phyloP scores from a whole-genome alignment of 768 basidiomycete genomes.

The Collybia sp. region DNA sequence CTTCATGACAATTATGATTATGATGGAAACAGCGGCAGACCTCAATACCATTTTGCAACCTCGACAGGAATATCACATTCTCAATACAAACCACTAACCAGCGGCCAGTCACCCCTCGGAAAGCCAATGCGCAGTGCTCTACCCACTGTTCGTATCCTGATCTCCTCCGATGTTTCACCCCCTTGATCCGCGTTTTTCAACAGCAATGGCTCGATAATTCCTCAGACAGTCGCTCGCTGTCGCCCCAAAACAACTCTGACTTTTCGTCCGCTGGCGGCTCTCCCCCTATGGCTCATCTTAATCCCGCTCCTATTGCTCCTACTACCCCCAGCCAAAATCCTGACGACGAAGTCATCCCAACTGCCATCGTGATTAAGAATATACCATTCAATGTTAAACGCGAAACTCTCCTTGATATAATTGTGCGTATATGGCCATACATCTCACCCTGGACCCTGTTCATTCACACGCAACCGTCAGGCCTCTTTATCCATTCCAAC shows the following conservation, averaged over 20 bases:
- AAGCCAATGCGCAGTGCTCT: slow-evolving; percentile 65
- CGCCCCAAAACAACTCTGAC: slow-evolving; percentile 84
- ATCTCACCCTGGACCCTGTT: slow-evolving; percentile 8
- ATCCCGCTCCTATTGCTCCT: slow-evolving; percentile 40
- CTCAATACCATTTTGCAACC: slow-evolving; percentile 69
- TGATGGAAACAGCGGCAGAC: slow-evolving; percentile 54
- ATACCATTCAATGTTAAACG: slow-evolving; percentile 99
- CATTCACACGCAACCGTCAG: slow-evolving; percentile 31
- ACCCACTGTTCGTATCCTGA: slow-evolving; percentile 53
- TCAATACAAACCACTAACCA: slow-evolving; percentile 53
- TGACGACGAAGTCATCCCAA: slow-evolving; percentile 95
- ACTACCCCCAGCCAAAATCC: slow-evolving; percentile 44
- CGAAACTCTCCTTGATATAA: slow-evolving; percentile 94
- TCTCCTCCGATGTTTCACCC: slow-evolving; percentile 12
- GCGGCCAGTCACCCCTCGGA: slow-evolving; percentile 68
- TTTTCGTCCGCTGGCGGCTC: slow-evolving; percentile 86
- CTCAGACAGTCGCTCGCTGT: slow-evolving; percentile 75
- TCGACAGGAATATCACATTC: slow-evolving; percentile 52
- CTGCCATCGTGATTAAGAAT: slow-evolving; percentile 99
- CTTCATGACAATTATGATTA: slow-evolving; percentile 85
- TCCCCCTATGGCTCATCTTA: slow-evolving; percentile 53
- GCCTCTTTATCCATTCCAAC: slow-evolving; percentile 90
- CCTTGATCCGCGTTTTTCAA: slow-evolving; percentile 14
- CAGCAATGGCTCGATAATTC: slow-evolving; percentile 84
- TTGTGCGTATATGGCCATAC: slow-evolving; percentile 52